Percentiles rank a stretch among this genome's conserved stretches.
Conservation (phyloP, 768 basidiomycete genomes). For the Hericium rajendrae region DNA sequence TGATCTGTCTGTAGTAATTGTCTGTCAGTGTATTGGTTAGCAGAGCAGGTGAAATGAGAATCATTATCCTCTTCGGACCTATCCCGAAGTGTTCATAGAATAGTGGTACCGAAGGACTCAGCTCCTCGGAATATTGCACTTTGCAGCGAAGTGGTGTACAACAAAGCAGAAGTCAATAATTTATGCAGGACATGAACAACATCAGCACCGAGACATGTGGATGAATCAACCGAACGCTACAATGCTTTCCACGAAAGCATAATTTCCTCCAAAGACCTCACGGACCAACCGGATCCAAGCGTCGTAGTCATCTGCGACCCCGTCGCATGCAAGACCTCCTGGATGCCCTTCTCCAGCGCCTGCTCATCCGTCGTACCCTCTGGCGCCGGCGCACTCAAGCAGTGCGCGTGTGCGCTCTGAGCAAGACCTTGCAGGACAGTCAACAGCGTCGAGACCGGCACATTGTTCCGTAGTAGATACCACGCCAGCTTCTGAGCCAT, state of each 20-base stretch:
- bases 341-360: constrained; percentile 50
- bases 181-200: too few relatives aligned
- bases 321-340: constrained; percentile 78
- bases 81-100: too few relatives aligned
- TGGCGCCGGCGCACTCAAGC: constrained; percentile 37
- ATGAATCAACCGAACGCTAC: background rate
- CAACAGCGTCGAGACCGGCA: constrained; percentile 63
- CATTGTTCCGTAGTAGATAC: constrained; percentile 62
- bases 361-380: constrained; percentile 34
- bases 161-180: too few relatives aligned
- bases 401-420: constrained; percentile 50
- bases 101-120: too few relatives aligned
- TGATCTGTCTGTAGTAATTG: too few relatives aligned
- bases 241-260: constrained; percentile 41
- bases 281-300: constrained; percentile 66
- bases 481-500: constrained; percentile 43
- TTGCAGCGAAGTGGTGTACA: too few relatives aligned
- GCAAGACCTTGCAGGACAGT: constrained; percentile 53
- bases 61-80: too few relatives aligned
- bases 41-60: too few relatives aligned
- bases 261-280: constrained; percentile 57
- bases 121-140: too few relatives aligned
- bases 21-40: too few relatives aligned
- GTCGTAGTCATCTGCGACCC: constrained; percentile 72
- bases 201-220: too few relatives aligned